Conservation (phyloP, 1,284 basidiomycete genomes). For the Leccinum glutinopallens region DNA sequence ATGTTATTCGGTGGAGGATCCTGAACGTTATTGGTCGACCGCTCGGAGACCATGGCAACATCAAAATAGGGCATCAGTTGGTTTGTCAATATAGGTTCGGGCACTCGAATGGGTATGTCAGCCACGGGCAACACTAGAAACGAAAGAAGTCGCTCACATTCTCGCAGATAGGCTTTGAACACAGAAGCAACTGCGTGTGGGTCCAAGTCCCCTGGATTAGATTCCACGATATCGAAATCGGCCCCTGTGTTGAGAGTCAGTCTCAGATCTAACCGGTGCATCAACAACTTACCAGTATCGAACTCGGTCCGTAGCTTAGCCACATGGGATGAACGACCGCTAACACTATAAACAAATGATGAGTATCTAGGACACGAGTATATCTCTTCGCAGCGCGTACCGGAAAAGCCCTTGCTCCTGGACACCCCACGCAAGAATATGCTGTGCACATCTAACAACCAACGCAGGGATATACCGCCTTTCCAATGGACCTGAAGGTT, state of each 20-base stretch:
- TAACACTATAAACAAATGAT: constrained; percentile 45
- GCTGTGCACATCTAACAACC: too few relatives aligned
- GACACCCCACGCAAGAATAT: constrained; percentile 76
- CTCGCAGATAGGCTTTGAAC: constrained; percentile 80
- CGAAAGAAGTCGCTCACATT: constrained; percentile 52
- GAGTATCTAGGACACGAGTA: constrained; percentile 8
- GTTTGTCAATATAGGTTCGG: constrained; percentile 78
- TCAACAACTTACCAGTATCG: constrained; percentile 64
- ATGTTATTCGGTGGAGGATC: constrained; percentile 43
- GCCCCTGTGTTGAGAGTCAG: constrained; percentile 54
- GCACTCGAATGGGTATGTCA: constrained; percentile 54
- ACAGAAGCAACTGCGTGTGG: constrained; percentile 90
- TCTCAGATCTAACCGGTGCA: background rate
- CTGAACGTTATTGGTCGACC: constrained; percentile 32
- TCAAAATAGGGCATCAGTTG: constrained; percentile 75
- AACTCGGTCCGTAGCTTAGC: constrained; percentile 77
- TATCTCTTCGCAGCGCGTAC: constrained; percentile 42
- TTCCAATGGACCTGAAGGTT: constrained; percentile 44
- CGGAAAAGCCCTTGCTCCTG: constrained; percentile 85
- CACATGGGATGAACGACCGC: too few relatives aligned
- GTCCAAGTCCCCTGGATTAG: constrained; percentile 81
- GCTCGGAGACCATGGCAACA: constrained; percentile 64
- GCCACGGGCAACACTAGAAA: constrained; percentile 3
- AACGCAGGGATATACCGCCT: too few relatives aligned
- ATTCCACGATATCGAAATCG: constrained; percentile 79